Percentiles rank a stretch among this genome's conserved stretches.
phyloP scores from a whole-genome alignment of 208 protist genomes.

The Trypanosoma melophagium region DNA sequence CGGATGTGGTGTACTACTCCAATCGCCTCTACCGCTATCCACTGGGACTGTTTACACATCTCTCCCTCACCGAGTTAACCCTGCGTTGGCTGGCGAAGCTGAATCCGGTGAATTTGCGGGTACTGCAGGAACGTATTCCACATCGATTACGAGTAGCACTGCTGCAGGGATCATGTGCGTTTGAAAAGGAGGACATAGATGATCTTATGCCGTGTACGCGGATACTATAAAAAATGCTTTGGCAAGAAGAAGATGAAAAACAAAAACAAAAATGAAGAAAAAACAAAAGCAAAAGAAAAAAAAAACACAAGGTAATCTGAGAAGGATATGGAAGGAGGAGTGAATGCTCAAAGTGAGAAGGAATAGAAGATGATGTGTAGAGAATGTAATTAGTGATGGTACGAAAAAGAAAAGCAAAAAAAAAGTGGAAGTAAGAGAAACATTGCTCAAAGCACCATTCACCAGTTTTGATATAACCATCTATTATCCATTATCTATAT shows the following conservation, averaged over 20 bases:
- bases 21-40: constrained; percentile 61
- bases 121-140: constrained; percentile 14
- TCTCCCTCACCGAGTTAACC: constrained; percentile 46
- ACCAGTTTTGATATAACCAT: too few relatives aligned
- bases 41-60: constrained; percentile 38
- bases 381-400: too few relatives aligned
- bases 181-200: constrained; percentile 8
- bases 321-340: too few relatives aligned
- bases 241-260: background rate
- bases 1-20: constrained; percentile 39
- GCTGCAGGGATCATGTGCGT: background rate
- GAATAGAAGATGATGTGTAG: too few relatives aligned
- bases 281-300: background rate
- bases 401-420: too few relatives aligned
- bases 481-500: too few relatives aligned
- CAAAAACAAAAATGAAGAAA: background rate
- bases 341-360: too few relatives aligned
- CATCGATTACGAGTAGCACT: background rate
- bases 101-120: constrained; percentile 16
- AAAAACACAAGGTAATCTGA: too few relatives aligned
- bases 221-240: background rate
- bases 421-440: too few relatives aligned
- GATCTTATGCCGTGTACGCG: constrained; percentile 24
- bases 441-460: too few relatives aligned
- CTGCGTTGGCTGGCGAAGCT: constrained; percentile 48